A percentile compares a stretch with the other conserved stretches of the same genome.
Evolutionary conservation across 2,329 filamentous ascomycete genomes (phyloP).

Genomic region (Berkeleyomyces basicola): DNA sequence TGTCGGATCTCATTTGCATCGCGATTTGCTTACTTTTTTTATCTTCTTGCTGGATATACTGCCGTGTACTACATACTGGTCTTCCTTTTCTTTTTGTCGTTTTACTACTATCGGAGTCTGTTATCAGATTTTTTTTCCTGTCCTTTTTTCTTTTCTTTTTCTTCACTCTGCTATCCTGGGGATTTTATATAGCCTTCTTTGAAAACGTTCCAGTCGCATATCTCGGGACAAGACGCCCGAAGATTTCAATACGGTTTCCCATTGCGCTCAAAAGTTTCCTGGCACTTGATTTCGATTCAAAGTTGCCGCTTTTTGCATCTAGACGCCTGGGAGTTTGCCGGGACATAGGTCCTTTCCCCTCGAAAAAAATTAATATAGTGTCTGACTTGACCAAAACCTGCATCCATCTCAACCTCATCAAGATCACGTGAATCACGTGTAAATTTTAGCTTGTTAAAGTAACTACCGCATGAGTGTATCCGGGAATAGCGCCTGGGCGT

Average conservation of each 20-base stretch:
- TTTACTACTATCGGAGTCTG: not conserved
- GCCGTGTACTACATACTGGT: not conserved
- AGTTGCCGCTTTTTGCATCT: not conserved
- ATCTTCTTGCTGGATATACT: not conserved
- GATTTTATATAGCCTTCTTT: not conserved
- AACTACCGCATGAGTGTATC: too few species aligned
- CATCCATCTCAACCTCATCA: not conserved
- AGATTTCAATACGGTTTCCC: too few species aligned
- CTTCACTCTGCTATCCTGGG: not conserved
- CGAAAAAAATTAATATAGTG: not conserved
- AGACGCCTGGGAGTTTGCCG: too few species aligned
- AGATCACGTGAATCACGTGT: not conserved
- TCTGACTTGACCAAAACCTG: not conserved
- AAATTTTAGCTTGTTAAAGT: too few species aligned
- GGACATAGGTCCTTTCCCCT: not conserved
- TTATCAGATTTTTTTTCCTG: not conserved
- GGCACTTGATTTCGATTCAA: not conserved
- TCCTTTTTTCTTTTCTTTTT: not conserved
- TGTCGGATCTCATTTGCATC: conserved; percentile 6
- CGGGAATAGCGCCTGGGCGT: not conserved
- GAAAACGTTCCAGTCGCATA: not conserved
- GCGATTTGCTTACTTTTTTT: conserved; percentile 2
- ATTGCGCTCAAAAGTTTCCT: too few species aligned
- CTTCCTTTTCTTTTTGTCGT: not conserved
- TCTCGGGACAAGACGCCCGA: too few species aligned